Conservation (phyloP, 1,284 basidiomycete genomes). For the Trichosporon ovoides region DNA sequence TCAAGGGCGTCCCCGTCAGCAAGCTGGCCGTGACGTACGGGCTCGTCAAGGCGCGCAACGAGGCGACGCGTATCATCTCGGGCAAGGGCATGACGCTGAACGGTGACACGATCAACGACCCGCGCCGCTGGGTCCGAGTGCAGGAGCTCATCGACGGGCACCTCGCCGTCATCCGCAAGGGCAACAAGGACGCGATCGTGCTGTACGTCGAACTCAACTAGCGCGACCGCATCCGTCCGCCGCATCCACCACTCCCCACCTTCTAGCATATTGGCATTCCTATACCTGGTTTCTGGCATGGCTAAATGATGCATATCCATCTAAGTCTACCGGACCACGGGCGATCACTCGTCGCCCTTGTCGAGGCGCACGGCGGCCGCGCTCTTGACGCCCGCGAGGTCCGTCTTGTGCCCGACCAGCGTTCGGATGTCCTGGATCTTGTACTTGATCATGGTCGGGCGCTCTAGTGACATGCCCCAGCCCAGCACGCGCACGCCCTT, state of each 20-base stretch:
- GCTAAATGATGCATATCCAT: conserved; percentile 2
- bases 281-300: background rate
- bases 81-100: conserved; percentile 57
- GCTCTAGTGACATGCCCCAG: conserved; percentile 91
- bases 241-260: background rate
- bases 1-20: conserved; percentile 54
- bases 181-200: conserved; percentile 69
- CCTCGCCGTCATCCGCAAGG: conserved; percentile 65
- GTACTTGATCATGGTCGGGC: conserved; percentile 99
- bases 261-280: background rate
- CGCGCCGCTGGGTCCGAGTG: conserved; percentile 44
- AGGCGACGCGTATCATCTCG: conserved; percentile 56
- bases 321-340: background rate
- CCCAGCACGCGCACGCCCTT: conserved; percentile 95
- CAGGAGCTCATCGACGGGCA: conserved; percentile 60
- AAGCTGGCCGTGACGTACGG: conserved; percentile 58
- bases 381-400: conserved; percentile 80
- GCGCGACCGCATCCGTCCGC: background rate
- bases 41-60: conserved; percentile 49
- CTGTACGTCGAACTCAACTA: conserved; percentile 48
- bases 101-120: conserved; percentile 48
- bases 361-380: conserved; percentile 81
- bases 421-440: conserved; percentile 93
- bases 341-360: conserved; percentile 42
- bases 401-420: conserved; percentile 94